Evolutionary conservation across 2,329 filamentous ascomycete species (phyloP), one percentile per base, ranked within the genome.

Genomic region (Colletotrichum falcatum): DNA sequence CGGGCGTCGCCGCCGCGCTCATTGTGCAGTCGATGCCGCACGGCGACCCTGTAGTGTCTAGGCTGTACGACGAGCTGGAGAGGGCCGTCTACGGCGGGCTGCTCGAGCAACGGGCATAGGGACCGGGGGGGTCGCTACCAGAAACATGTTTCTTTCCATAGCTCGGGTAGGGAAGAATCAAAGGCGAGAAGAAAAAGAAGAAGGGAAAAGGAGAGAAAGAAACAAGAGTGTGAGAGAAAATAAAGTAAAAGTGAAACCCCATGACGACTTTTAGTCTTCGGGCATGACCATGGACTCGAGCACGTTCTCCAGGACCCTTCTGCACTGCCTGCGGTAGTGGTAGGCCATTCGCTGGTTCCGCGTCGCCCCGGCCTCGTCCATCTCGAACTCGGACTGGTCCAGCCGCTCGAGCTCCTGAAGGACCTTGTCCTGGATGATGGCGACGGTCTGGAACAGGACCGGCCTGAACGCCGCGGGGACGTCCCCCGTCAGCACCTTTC

Each of bases 241-340:
- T 3, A 44, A 35, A 9, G 11, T 2, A 23, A 35, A 23, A 16
- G 16, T 5, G n/a, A n/a, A 11, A 3, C 12, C n/a, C 7, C n/a
- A 37, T 33, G n/a, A 8, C 9, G 35, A 14, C 61, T 54, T 7
- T 7, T n/a, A n/a, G n/a, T 33, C 61, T 14, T 49, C 46, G 0
- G 62, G 60, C 63, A 72, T 51, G 30, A 77, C 72, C 74, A 84
- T 82, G 2, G 78, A 76, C 74, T 81, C 78, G n/a, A 87, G 76
- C 7, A 83, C 83, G 53, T 79, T 82, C 70, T 82, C 79, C 62
- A 89, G 72, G 1, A 89, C 86, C 28, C 77, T 80, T 62, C 82
- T 80, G 73, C 85, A 88, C 72, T 86, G 81, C 35, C 76, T 74
- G 30, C 87, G 79, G 73, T 89, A 89, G n/a, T 80, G 77, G 23